Evolutionary conservation across 1,284 basidiomycete species (phyloP).

Genomic region (Cryptococcus sp.): DNA sequence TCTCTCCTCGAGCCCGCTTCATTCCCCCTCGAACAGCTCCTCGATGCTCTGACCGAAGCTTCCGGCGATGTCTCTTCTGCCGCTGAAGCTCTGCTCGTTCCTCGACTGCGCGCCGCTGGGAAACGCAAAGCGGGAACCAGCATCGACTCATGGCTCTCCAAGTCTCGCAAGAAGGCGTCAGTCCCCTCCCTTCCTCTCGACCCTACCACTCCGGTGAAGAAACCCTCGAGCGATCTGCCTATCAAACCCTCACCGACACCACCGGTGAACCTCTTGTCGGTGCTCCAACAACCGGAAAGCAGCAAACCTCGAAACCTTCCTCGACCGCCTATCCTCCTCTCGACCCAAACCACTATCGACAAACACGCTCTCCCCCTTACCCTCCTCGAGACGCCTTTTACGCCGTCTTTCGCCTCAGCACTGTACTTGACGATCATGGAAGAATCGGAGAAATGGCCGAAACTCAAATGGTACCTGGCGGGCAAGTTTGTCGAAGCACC

Average conservation of each 20-base stretch:
- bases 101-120: conserved; percentile 24
- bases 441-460: conserved; percentile 36
- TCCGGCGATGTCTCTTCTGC: conserved; percentile 60
- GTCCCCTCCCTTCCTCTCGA: neutral
- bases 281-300: conserved; percentile 1
- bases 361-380: conserved; percentile 42
- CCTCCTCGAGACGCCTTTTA: conserved; percentile 56
- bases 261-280: neutral
- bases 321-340: conserved; percentile 29
- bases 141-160: conserved; percentile 56
- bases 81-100: conserved; percentile 48
- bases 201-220: too few relatives aligned
- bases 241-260: neutral
- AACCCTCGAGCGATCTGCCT: too few relatives aligned
- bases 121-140: conserved; percentile 50
- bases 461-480: conserved; percentile 38
- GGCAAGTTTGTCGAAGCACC: conserved; percentile 52
- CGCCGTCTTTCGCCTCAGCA: conserved; percentile 55
- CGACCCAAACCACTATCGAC: conserved; percentile 53
- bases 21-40: conserved; percentile 29
- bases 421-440: conserved; percentile 52
- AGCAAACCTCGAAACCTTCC: conserved; percentile 6
- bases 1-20: conserved; percentile 38
- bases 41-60: conserved; percentile 58
- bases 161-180: conserved; percentile 6